phyloP scores from a whole-genome alignment of 2,329 filamentous ascomycete genomes.

The Diaporthe ampelina region DNA sequence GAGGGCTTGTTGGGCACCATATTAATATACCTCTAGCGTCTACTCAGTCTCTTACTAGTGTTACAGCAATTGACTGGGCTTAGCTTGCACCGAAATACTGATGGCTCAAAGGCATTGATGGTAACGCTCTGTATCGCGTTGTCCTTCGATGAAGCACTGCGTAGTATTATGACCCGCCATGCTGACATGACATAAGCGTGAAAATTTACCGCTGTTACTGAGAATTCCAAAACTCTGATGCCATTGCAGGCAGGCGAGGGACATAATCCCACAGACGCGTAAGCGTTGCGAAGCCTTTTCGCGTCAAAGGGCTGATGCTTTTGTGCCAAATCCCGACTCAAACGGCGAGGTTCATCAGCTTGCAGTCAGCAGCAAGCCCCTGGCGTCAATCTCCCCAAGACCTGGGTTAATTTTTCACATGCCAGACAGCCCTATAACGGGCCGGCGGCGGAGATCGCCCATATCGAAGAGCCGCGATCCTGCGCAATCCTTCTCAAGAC shows the following conservation, averaged over 20 bases:
- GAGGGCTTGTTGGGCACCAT: neutral
- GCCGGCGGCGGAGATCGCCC: neutral
- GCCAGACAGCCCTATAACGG: neutral
- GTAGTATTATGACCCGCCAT: neutral
- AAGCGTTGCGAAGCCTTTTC: conserved; percentile 7
- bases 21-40: neutral
- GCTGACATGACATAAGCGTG: conserved; percentile 33
- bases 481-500: neutral
- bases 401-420: conserved; percentile 9
- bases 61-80: neutral
- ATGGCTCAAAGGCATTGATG: neutral
- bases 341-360: conserved; percentile 3
- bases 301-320: neutral
- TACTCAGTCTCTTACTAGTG: neutral
- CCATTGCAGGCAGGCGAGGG: neutral
- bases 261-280: neutral
- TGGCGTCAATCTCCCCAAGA: neutral
- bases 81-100: neutral
- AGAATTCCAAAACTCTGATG: neutral
- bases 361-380: neutral
- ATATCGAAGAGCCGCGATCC: conserved; percentile 7
- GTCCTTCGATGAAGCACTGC: neutral
- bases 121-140: neutral
- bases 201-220: conserved; percentile 6
- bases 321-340: conserved; percentile 5